Percentiles rank a stretch among this genome's conserved stretches.
phyloP scores from a whole-genome alignment of 331 rosid genomes.

The Malus hybrid region DNA sequence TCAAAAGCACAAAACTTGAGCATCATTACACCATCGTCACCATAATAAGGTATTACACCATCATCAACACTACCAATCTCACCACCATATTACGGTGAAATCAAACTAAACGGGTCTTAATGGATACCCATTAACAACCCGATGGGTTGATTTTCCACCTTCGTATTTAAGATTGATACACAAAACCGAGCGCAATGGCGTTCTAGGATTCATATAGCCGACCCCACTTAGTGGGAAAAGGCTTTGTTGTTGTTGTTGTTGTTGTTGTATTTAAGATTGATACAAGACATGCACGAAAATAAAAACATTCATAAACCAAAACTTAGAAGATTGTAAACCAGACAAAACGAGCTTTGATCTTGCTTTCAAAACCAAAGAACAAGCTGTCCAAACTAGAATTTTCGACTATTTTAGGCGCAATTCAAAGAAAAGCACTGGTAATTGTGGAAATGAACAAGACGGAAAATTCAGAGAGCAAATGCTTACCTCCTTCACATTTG shows the following conservation, averaged over 20 bases:
- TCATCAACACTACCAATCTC: no score
- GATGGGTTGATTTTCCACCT: no score
- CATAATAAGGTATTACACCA: no score
- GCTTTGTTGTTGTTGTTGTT: no score
- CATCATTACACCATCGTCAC: no score
- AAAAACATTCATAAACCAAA: neutral
- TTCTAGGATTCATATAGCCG: no score
- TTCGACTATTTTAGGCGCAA: neutral
- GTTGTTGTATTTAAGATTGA: no score
- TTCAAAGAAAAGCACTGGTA: neutral
- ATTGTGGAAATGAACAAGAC: neutral
- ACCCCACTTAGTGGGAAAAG: no score
- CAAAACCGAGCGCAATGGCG: no score
- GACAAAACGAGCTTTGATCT: neutral
- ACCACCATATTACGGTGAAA: no score
- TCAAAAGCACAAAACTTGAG: neutral
- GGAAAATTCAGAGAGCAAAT: neutral
- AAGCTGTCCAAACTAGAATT: neutral
- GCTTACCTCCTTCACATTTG: constrained; percentile 51
- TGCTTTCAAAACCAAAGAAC: neutral
- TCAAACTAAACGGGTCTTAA: no score
- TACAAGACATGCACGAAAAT: neutral
- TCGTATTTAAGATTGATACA: neutral
- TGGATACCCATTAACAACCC: no score
- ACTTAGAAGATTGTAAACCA: neutral